Base-by-base conservation (phyloP, 2,329 filamentous ascomycete species). In the Elsinoe australis region DNA sequence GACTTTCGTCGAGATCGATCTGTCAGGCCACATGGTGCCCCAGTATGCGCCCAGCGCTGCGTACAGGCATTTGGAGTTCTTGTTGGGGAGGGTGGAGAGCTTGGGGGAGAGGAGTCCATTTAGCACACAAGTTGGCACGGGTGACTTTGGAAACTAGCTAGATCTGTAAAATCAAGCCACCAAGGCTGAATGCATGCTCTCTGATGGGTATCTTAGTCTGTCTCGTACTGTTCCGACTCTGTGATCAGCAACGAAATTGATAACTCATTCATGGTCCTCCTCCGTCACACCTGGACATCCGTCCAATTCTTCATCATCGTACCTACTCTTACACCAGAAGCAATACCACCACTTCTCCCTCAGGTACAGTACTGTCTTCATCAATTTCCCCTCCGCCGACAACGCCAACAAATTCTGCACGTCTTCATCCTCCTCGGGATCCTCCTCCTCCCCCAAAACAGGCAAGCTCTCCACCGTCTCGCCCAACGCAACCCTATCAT, bases 261-360 rank as follows among this genome's bases (percentile, higher is more conserved):
- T n/a, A n/a, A n/a, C n/a, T 44, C 38, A 44, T 7, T 44, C 79
- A 61, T 82, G 79, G 58, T 95, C 89, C 59, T 95, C 88, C 66
- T 95, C 92, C 0, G 80, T 85, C 28, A 82, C 49, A 1, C 92
- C 92, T 0, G 92, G 90, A 71, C 92, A 98, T 0, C 86, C 89
- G 9, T 92, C 87, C 83, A 95, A 82, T 28, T 70, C 66, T 28
- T 69, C 70, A 59, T 87, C 80, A 0, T 80, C 76, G 63, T 95
- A 98, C 46, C 72, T 71, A 65, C 76, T 84, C 64, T 95, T 96
- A 67, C 92, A 98, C 85, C 89, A 98, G 63, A 95, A 95, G 68
- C 92, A 98, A 63, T 98, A 98, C 35, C 73, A 67, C 59, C 87
- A 79, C 59, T 76, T 76, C 41, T 79, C 71, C 29, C 92, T 76